These are phyloP conservation scores for Citrullus colocynthis DNA, from an alignment of 306 rosid genomes.

Conservation along the genomic window DNA sequence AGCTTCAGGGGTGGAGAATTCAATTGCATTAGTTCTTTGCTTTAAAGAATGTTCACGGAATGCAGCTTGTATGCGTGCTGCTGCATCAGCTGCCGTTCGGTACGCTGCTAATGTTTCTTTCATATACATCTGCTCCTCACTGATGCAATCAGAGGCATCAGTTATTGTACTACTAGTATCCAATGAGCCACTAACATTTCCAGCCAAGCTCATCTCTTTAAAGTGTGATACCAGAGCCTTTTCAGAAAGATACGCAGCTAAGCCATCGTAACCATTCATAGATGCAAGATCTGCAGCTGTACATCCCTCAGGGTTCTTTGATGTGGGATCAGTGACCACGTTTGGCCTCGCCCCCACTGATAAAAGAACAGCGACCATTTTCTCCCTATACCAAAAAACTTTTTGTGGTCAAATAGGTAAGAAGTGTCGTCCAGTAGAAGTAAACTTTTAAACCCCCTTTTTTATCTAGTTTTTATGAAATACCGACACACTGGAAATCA, in stretches of 20 bases:
- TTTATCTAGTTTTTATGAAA: neutral
- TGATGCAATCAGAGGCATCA: slow-evolving; percentile 38
- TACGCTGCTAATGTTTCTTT: slow-evolving; percentile 77
- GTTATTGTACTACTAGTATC: slow-evolving; percentile 24
- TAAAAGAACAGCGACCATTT: slow-evolving; percentile 71
- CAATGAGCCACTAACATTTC: slow-evolving; percentile 74
- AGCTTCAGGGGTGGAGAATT: slow-evolving; percentile 42
- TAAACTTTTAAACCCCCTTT: neutral
- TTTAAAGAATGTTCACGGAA: slow-evolving; percentile 67
- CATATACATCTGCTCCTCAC: slow-evolving; percentile 58
- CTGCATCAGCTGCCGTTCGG: slow-evolving; percentile 86
- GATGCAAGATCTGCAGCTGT: slow-evolving; percentile 78
- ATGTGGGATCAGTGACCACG: slow-evolving; percentile 84
- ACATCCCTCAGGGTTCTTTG: slow-evolving; percentile 58
- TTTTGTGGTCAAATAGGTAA: neutral
- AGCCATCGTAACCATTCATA: slow-evolving; percentile 54
- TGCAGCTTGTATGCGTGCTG: slow-evolving; percentile 81
- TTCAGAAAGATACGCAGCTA: slow-evolving; percentile 91
- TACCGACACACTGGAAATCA: neutral
- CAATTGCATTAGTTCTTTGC: slow-evolving; percentile 34
- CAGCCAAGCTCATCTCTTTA: slow-evolving; percentile 71
- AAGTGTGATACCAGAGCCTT: slow-evolving; percentile 73
- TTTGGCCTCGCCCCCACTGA: slow-evolving; percentile 84
- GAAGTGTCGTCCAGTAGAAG: neutral
- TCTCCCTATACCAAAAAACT: slow-evolving; percentile 36